Conservation (phyloP, 345 rosid species). For the Eucalyptus dawsonii region DNA sequence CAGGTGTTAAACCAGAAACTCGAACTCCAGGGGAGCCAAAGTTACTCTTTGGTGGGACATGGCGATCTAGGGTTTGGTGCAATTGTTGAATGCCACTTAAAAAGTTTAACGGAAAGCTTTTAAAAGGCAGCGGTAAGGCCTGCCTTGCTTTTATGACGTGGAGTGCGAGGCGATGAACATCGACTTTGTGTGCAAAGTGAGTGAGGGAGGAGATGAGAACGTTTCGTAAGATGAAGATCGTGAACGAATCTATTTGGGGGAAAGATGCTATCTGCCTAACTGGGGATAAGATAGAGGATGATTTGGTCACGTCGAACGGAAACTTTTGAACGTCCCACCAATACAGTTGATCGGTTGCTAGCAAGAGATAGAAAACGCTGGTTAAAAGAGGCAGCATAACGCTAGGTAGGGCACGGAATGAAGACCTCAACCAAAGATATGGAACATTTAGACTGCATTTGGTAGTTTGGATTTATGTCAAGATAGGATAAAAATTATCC, state of each 20-base stretch:
- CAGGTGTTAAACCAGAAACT: neutral
- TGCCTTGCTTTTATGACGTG: neutral
- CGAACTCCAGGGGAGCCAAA: neutral
- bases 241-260: neutral
- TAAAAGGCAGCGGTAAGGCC: neutral
- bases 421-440: too few species aligned
- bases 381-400: too few species aligned
- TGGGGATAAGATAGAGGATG: neutral
- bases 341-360: neutral
- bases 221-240: neutral
- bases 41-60: neutral
- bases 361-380: neutral
- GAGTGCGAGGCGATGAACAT: neutral
- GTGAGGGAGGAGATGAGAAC: neutral
- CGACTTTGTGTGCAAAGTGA: neutral
- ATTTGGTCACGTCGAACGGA: neutral
- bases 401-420: too few species aligned
- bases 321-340: neutral
- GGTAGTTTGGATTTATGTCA: neutral
- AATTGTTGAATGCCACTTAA: neutral
- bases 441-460: too few species aligned
- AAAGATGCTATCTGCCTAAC: neutral
- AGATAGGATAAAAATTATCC: neutral
- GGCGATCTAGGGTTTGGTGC: neutral
- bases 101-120: neutral